A percentile compares a stretch with the other conserved stretches of the same genome.
Conservation (phyloP, 2,329 filamentous ascomycete genomes). For the Cordyceps cateniannulata region DNA sequence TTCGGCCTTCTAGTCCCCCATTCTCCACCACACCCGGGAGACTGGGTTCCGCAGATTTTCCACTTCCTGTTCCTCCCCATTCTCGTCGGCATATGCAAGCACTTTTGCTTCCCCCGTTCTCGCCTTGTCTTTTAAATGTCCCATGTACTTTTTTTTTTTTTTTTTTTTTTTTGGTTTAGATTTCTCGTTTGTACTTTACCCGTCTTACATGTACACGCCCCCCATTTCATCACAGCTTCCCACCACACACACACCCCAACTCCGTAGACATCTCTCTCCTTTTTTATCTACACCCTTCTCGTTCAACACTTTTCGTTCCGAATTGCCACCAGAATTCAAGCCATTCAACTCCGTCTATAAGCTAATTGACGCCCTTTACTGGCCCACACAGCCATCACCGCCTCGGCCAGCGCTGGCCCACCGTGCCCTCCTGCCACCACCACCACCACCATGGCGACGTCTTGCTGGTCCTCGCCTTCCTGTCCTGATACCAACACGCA, state of each 20-base stretch:
- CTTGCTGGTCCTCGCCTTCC: conserved; percentile 20
- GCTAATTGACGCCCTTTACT: background rate
- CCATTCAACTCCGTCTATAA: background rate
- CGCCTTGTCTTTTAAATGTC: background rate
- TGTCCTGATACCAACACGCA: conserved; percentile 24
- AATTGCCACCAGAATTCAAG: background rate
- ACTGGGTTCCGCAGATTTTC: conserved; percentile 13
- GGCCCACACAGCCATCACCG: conserved; percentile 1
- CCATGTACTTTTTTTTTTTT: background rate
- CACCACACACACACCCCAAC: background rate
- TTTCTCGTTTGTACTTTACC: background rate
- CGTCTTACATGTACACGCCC: background rate
- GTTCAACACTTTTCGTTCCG: background rate
- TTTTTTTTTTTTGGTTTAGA: background rate
- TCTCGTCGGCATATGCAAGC: conserved; percentile 34
- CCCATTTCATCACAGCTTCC: background rate
- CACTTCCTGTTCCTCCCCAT: conserved; percentile 17
- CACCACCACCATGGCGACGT: background rate
- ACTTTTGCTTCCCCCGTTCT: conserved; percentile 15
- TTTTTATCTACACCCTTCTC: conserved; percentile 16
- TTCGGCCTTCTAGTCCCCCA: background rate
- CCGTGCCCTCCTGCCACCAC: conserved; percentile 4
- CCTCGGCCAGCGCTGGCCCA: conserved; percentile 11
- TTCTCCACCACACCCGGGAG: background rate
- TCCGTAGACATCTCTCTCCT: background rate